A percentile compares a stretch with the other conserved stretches of the same genome.
Evolutionary conservation across 345 rosid genomes (phyloP).

Genomic region (Punica granatum): DNA sequence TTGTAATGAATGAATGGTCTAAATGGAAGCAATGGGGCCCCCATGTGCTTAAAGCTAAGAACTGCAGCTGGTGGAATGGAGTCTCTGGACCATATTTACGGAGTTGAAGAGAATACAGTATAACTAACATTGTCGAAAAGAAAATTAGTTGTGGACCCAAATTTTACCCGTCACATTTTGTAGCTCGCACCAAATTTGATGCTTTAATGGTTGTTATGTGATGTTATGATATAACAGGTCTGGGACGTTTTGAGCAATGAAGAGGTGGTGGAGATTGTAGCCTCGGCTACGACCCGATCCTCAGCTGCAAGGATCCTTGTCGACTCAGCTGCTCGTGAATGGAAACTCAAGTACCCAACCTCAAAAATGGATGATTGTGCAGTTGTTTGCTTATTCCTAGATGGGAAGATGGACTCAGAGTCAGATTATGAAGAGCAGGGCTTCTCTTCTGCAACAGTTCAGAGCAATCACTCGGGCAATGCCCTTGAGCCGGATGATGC

Average conservation of each 20-base stretch:
- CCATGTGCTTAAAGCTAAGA: constrained; percentile 4
- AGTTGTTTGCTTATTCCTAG: constrained; percentile 89
- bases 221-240: constrained; percentile 34
- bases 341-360: constrained; percentile 97
- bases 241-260: constrained; percentile 99
- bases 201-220: background rate
- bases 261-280: constrained; percentile 87
- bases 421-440: constrained; percentile 76
- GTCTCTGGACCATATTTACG: background rate
- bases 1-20: background rate
- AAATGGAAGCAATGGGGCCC: background rate
- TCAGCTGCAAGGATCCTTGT: constrained; percentile 84
- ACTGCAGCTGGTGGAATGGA: background rate
- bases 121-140: background rate
- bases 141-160: background rate
- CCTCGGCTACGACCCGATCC: constrained; percentile 70
- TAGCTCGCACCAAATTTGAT: background rate
- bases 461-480: constrained; percentile 63
- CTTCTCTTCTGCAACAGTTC: constrained; percentile 67
- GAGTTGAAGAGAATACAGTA: background rate
- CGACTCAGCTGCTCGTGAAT: constrained; percentile 80
- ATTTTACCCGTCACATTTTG: background rate
- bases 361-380: constrained; percentile 99
- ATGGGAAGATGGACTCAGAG: constrained; percentile 90
- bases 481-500: constrained; percentile 72